A percentile compares a stretch with the other conserved stretches of the same genome.
These are phyloP conservation scores for Raphanus sativus DNA, from an alignment of 345 rosid species.

Conservation along the genomic window DNA sequence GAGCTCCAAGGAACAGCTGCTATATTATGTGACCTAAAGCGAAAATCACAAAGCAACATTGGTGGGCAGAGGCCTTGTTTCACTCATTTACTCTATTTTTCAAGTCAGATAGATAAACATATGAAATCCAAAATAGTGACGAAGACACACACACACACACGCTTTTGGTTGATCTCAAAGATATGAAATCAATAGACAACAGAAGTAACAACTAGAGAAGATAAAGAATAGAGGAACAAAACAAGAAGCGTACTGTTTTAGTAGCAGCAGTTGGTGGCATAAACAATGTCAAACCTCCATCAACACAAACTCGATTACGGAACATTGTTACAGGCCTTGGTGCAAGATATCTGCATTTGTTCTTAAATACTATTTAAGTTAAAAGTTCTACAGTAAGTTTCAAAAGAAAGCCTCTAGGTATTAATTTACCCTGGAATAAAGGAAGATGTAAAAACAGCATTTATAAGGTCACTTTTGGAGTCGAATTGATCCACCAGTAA, in stretches of 20 bases:
- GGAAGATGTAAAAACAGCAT: constrained; percentile 87
- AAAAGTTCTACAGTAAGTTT: not conserved
- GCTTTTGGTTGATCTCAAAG: not conserved
- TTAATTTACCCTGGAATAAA: constrained; percentile 84
- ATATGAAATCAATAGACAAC: not conserved
- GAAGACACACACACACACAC: not conserved
- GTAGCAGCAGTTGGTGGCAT: constrained; percentile 96
- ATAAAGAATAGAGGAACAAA: not conserved
- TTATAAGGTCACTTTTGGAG: constrained; percentile 81
- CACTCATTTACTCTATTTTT: not conserved
- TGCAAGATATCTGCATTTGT: constrained; percentile 74
- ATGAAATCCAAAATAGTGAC: not conserved
- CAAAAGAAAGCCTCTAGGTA: constrained; percentile 1
- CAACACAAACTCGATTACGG: constrained; percentile 80
- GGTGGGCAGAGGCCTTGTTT: not conserved
- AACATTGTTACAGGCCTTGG: constrained; percentile 88
- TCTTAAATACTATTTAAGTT: not conserved
- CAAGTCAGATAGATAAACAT: not conserved
- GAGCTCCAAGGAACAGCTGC: not conserved
- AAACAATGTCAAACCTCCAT: constrained; percentile 93
- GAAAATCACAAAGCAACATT: not conserved
- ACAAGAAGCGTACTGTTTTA: constrained; percentile 60
- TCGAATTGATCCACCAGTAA: constrained; percentile 91
- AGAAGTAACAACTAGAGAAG: not conserved
- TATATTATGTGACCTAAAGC: not conserved